Conservation (phyloP, 1,284 basidiomycete genomes). For the Caloboletus firmus region DNA sequence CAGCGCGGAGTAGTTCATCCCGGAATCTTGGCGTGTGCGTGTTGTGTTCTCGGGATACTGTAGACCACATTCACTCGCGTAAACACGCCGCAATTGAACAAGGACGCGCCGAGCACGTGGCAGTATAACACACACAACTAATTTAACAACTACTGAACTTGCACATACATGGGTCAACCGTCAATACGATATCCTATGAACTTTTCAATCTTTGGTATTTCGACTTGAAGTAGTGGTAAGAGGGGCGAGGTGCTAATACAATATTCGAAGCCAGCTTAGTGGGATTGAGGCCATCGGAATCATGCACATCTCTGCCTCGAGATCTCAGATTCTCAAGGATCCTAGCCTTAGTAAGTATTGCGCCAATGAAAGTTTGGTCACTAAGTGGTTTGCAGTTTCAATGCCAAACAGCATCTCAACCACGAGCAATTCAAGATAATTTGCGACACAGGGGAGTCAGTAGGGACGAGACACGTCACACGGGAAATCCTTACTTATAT, state of each 20-base stretch:
- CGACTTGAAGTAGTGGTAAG: not conserved
- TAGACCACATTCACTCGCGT: not conserved
- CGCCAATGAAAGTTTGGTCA: not conserved
- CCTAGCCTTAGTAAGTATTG: not conserved
- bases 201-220: not conserved
- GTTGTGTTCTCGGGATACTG: not conserved
- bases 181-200: not conserved
- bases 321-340: too few species aligned
- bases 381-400: not conserved
- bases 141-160: too few species aligned
- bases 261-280: not conserved
- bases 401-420: too few species aligned
- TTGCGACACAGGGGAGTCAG: not conserved
- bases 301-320: not conserved
- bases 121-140: not conserved
- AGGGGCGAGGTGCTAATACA: not conserved
- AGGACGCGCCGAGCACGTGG: slow-evolving; percentile 14
- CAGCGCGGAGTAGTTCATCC: slow-evolving; percentile 16
- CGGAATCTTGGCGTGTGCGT: not conserved
- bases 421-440: not conserved
- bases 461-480: not conserved
- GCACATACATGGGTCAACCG: too few species aligned
- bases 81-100: slow-evolving; percentile 4
- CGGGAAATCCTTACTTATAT: not conserved
- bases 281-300: not conserved